These are phyloP conservation scores for Amphicarpaea edgeworthii DNA, from an alignment of 306 rosid genomes.

Conservation along the genomic window DNA sequence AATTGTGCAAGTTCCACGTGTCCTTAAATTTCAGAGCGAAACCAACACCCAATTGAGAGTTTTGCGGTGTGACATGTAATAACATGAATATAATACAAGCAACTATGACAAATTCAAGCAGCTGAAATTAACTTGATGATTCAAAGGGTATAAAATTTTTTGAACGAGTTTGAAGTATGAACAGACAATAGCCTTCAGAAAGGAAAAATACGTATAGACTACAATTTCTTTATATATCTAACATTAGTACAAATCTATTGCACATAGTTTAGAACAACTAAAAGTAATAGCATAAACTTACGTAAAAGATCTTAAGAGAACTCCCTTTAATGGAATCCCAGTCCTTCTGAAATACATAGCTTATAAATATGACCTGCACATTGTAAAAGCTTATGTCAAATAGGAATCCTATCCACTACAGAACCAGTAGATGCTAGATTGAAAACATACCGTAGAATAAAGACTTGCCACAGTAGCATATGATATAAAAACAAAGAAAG, in stretches of 20 bases:
- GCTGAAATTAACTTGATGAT: conserved; percentile 22
- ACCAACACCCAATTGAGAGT: no score
- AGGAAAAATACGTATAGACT: background rate
- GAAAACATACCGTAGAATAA: conserved; percentile 68
- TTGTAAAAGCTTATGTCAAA: conserved; percentile 38
- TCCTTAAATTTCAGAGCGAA: no score
- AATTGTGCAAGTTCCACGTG: no score
- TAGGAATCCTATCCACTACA: conserved; percentile 6
- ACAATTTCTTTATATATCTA: conserved; percentile 16
- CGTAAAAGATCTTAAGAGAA: conserved; percentile 65
- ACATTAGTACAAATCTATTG: background rate
- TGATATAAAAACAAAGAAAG: conserved; percentile 65
- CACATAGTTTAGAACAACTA: conserved; percentile 28
- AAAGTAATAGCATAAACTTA: conserved; percentile 53
- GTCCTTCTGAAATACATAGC: conserved; percentile 65
- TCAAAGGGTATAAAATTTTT: background rate
- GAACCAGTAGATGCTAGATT: conserved; percentile 33
- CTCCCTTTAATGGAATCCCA: conserved; percentile 52
- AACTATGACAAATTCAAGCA: conserved; percentile 25
- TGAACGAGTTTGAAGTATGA: conserved; percentile 15
- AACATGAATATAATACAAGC: conserved; percentile 7
- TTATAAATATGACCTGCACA: conserved; percentile 62
- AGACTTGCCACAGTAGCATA: conserved; percentile 68
- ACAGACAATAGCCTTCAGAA: conserved; percentile 1
- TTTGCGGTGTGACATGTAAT: no score